Conservation (phyloP, 129 eudicot genomes). For the Flaveria robusta region DNA sequence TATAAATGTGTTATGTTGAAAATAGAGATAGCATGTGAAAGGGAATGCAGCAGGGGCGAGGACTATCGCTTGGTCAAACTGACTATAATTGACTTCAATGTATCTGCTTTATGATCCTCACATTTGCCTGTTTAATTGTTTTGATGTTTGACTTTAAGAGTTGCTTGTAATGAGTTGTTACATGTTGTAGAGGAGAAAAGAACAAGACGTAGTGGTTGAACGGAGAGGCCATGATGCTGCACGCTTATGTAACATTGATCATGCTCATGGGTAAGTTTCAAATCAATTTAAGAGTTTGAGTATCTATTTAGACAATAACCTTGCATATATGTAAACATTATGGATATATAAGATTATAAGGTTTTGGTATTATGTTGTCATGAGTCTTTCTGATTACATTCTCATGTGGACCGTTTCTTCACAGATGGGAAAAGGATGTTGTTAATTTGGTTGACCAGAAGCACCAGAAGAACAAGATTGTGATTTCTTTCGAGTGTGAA, state of each 20-base stretch:
- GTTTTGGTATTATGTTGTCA: neutral
- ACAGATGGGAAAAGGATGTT: constrained; percentile 88
- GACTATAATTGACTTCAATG: constrained; percentile 78
- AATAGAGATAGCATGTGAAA: constrained; percentile 85
- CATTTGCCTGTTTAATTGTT: constrained; percentile 14
- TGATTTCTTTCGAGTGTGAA: constrained; percentile 79
- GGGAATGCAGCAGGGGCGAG: constrained; percentile 99
- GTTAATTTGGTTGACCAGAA: constrained; percentile 65
- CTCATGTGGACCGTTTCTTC: neutral
- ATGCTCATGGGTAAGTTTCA: constrained; percentile 82
- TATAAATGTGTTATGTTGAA: neutral
- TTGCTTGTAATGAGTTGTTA: constrained; percentile 9
- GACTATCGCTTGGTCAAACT: constrained; percentile 90
- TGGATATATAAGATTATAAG: neutral
- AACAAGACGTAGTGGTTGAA: constrained; percentile 79
- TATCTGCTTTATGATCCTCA: constrained; percentile 26
- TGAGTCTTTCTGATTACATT: neutral
- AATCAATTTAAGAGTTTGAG: neutral
- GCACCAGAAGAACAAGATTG: constrained; percentile 55
- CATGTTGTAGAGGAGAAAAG: constrained; percentile 61
- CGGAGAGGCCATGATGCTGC: constrained; percentile 99
- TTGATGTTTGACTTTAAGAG: neutral
- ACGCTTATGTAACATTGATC: constrained; percentile 64
- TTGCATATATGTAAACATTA: neutral
- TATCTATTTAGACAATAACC: neutral